Conservation (phyloP, 2,329 filamentous ascomycete genomes). For the Colletotrichum cereale region DNA sequence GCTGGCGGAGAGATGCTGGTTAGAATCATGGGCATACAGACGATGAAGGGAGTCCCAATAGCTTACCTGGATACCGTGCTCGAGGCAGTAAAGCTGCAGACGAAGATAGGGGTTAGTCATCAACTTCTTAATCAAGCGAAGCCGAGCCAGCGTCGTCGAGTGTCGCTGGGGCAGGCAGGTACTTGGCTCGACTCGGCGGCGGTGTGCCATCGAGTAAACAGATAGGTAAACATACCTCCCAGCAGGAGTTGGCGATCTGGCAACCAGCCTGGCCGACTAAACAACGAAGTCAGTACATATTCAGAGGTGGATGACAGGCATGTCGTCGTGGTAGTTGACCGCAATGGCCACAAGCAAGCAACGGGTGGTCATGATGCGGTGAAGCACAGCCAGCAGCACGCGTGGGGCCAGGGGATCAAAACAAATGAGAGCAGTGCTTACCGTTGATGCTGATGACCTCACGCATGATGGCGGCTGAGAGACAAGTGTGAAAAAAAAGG, state of each 20-base stretch:
- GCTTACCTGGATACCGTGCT: constrained; percentile 98
- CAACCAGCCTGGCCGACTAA: constrained; percentile 99
- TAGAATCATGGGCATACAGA: neutral
- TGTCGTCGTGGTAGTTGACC: constrained; percentile 42
- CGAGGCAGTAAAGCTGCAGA: constrained; percentile 95
- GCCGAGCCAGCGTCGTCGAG: neutral
- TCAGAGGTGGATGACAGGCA: constrained; percentile 28
- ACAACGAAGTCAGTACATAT: constrained; percentile 62
- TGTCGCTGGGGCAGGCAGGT: neutral
- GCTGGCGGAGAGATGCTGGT: constrained; percentile 64
- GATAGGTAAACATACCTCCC: constrained; percentile 84
- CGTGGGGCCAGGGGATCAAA: constrained; percentile 51
- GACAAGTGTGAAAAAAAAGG: constrained; percentile 32
- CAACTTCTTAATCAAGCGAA: neutral
- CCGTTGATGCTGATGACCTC: constrained; percentile 99
- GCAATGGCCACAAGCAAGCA: constrained; percentile 27
- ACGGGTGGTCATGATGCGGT: constrained; percentile 56
- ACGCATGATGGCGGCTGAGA: constrained; percentile 80
- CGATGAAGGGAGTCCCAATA: constrained; percentile 36
- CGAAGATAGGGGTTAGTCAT: constrained; percentile 19
- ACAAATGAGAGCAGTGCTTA: constrained; percentile 63
- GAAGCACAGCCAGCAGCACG: constrained; percentile 58
- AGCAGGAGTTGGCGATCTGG: constrained; percentile 99
- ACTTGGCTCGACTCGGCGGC: constrained; percentile 12
- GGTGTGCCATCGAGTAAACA: constrained; percentile 18